Conservation (phyloP, 371 early-diverging fungal species). For the Apophysomyces ossiformis region DNA sequence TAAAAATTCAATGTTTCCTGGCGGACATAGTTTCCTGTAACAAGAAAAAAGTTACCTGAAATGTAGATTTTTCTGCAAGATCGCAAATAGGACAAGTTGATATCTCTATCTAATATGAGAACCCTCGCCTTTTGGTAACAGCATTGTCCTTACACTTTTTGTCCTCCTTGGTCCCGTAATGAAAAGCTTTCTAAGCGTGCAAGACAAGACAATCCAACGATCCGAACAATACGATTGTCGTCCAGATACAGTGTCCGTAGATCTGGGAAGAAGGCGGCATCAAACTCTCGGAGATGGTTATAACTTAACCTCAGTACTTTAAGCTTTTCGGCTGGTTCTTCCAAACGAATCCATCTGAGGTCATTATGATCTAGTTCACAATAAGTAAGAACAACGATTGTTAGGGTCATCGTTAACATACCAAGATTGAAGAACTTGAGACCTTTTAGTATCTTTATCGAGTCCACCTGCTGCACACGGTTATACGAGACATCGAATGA, state of each 20-base stretch:
- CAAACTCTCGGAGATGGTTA: conserved; percentile 53
- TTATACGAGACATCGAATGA: conserved; percentile 57
- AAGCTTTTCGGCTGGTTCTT: conserved; percentile 41
- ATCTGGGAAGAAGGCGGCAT: conserved; percentile 52
- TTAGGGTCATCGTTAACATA: conserved; percentile 11
- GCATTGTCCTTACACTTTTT: conserved; percentile 34
- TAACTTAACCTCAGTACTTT: conserved; percentile 51
- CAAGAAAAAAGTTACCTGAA: no score
- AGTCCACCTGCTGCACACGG: conserved; percentile 51
- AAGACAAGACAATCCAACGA: conserved; percentile 45
- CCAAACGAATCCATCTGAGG: conserved; percentile 45
- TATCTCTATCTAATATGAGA: conserved; percentile 31
- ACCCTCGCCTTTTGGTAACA: no score
- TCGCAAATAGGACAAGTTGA: conserved; percentile 51
- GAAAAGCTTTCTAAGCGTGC: conserved; percentile 55
- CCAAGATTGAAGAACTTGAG: conserved; percentile 50
- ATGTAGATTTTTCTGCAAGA: conserved; percentile 11
- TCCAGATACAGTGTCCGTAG: conserved; percentile 57
- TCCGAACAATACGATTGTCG: conserved; percentile 51
- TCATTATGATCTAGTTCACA: conserved; percentile 50
- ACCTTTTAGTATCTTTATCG: conserved; percentile 41
- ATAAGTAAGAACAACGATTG: neutral
- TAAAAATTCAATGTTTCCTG: conserved; percentile 28
- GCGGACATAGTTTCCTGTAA: conserved; percentile 56
- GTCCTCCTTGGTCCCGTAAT: conserved; percentile 57